Conservation (phyloP, 2,329 filamentous ascomycete genomes). For the Colletotrichum chrysophilum region DNA sequence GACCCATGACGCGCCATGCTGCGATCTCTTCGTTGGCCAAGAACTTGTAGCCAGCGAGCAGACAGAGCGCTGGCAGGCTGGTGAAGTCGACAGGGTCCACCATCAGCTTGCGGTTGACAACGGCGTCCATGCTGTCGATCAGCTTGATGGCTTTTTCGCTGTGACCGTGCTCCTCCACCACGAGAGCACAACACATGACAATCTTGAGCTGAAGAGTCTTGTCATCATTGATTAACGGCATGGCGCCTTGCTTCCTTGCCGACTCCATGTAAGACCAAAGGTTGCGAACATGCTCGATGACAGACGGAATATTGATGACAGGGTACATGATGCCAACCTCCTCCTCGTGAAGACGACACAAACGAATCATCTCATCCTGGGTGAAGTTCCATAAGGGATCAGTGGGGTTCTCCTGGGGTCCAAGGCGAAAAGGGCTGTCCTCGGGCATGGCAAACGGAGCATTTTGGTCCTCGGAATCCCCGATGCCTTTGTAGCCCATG, state of each 20-base stretch:
- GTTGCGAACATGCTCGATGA: constrained; percentile 73
- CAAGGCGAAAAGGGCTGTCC: constrained; percentile 4
- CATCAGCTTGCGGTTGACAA: constrained; percentile 71
- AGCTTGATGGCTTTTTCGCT: constrained; percentile 76
- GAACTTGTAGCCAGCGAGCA: constrained; percentile 75
- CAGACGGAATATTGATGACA: constrained; percentile 73
- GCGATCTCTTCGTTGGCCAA: constrained; percentile 84
- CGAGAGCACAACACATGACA: constrained; percentile 78
- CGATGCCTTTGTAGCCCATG: constrained; percentile 80
- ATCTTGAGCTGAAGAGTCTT: constrained; percentile 79
- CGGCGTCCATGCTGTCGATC: constrained; percentile 77
- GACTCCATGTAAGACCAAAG: constrained; percentile 76
- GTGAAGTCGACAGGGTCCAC: constrained; percentile 53
- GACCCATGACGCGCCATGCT: constrained; percentile 85
- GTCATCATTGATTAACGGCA: constrained; percentile 49
- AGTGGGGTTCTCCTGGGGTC: constrained; percentile 26
- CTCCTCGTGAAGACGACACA: constrained; percentile 84
- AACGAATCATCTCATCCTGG: constrained; percentile 78
- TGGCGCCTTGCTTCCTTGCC: constrained; percentile 37
- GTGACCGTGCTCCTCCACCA: constrained; percentile 79
- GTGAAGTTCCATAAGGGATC: constrained; percentile 84
- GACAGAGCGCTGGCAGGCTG: constrained; percentile 55
- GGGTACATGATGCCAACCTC: constrained; percentile 95
- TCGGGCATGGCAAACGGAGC: constrained; percentile 21
- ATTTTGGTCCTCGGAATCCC: constrained; percentile 67